A percentile compares a stretch with the other conserved stretches of the same genome.
phyloP scores from a whole-genome alignment of 129 eudicot genomes.

The Mikania micrantha region DNA sequence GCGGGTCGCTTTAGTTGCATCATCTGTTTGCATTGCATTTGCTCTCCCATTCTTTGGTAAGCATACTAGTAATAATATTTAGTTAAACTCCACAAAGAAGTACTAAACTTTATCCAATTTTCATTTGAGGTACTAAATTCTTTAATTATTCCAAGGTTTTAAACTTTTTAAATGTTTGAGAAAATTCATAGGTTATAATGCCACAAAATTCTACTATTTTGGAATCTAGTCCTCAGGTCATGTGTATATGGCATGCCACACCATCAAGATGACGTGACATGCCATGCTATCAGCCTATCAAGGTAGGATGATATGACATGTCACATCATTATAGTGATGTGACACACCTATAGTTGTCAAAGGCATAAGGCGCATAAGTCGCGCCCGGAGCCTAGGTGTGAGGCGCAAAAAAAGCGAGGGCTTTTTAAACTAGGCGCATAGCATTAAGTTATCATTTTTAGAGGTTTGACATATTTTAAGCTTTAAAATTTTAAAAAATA shows the following conservation, averaged over 20 bases:
- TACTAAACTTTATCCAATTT: neutral
- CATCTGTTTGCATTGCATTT: conserved; percentile 72
- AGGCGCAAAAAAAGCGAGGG: too few species aligned
- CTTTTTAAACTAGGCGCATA: too few species aligned
- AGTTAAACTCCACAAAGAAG: neutral
- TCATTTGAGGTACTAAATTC: neutral
- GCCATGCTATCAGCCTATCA: too few species aligned
- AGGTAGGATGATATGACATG: neutral
- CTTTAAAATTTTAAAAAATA: too few species aligned
- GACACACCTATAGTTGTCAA: too few species aligned
- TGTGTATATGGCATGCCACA: neutral
- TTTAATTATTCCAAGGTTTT: neutral
- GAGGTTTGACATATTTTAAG: too few species aligned
- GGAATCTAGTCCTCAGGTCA: too few species aligned
- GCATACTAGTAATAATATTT: conserved; percentile 1
- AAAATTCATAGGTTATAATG: too few species aligned
- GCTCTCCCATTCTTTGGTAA: conserved; percentile 84
- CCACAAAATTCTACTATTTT: neutral
- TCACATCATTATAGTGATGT: neutral
- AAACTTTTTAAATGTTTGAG: too few species aligned
- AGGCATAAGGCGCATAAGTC: too few species aligned
- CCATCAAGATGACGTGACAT: neutral
- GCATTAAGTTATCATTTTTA: too few species aligned
- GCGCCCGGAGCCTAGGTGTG: too few species aligned
- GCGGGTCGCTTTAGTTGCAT: conserved; percentile 61